Conservation (phyloP, 179 eudicot genomes). For the Dionaea muscipula region DNA sequence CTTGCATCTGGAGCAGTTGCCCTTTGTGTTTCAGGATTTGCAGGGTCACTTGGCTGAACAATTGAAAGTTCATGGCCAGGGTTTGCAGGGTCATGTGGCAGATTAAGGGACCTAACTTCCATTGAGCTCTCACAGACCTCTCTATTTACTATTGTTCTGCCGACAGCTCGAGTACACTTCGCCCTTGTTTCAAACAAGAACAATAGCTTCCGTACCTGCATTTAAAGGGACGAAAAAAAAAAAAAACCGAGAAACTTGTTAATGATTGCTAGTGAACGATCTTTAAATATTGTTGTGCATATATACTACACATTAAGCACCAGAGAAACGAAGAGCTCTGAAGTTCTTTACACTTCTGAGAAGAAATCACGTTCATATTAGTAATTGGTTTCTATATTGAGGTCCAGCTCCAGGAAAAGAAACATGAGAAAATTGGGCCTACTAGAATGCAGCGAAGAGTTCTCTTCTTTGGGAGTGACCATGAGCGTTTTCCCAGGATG, state of each 20-base stretch:
- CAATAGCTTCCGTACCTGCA: constrained; percentile 18
- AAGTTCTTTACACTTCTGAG: neutral
- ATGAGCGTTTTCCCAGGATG: neutral
- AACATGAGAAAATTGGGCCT: neutral
- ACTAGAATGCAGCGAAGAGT: no score
- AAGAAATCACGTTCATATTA: neutral
- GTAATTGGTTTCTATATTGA: neutral
- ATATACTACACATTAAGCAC: neutral
- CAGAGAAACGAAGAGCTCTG: neutral
- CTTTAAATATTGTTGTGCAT: neutral
- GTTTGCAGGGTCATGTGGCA: neutral
- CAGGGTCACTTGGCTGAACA: neutral
- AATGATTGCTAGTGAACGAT: neutral
- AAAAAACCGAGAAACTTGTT: neutral
- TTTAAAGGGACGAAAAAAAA: neutral
- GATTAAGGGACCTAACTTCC: neutral
- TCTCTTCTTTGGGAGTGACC: neutral
- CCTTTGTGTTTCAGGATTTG: no score
- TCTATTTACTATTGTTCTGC: no score
- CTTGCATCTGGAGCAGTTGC: neutral
- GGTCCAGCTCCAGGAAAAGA: neutral
- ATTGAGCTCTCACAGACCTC: neutral
- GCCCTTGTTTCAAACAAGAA: constrained; percentile 10
- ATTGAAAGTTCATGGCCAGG: neutral
- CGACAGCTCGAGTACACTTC: neutral